Evolutionary conservation across 306 rosid species (phyloP), one percentile per base, ranked within the genome.

Genomic region (Dryas alaskensis): DNA sequence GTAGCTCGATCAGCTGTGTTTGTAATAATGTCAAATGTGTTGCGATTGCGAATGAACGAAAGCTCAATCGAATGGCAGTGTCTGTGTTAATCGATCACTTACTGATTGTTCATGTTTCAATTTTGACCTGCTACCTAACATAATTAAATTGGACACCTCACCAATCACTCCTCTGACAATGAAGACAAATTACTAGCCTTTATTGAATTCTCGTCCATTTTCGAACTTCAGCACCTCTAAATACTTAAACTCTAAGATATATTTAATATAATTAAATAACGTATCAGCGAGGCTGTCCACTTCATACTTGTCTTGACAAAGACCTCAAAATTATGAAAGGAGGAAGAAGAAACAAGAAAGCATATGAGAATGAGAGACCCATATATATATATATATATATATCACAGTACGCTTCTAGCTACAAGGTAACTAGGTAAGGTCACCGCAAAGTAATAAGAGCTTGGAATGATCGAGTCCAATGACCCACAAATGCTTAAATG

Each of bases 401-500:
- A 22, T 22, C 22, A 22, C 60, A 8, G 22, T 22, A 54, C 3
- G 61, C 11, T 50, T 6, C 49, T 42, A 40, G 48, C 67, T 62
- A 13, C 31, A 16, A 50, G 12, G 1, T 19, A n/a, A 46, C 76
- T 55, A 61, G 58, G 79, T 44, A 60, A 73, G 49, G 76, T 81
- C 79, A 78, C 76, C 70, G 19, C 61, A 43, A 5, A 13, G 16
- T 72, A 13, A 59, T 10, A 45, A 31, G 55, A 27, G 60, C 19
- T 16, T 60, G 16, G 52, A 22, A 16, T 22, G 0, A 19, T 19
- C 19, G 19, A 16, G 17, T 44, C 47, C 27, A 58, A 22, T 50
- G 74, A 16, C 59, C 69, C 78, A 27, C 77, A 48, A 19, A 19
- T 74, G 71, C 63, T 31, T 65, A 13, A 59, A 65, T 75, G 75